Base-by-base conservation (phyloP, 116 monocot genomes). In the Papilionanthe hybrid region DNA sequence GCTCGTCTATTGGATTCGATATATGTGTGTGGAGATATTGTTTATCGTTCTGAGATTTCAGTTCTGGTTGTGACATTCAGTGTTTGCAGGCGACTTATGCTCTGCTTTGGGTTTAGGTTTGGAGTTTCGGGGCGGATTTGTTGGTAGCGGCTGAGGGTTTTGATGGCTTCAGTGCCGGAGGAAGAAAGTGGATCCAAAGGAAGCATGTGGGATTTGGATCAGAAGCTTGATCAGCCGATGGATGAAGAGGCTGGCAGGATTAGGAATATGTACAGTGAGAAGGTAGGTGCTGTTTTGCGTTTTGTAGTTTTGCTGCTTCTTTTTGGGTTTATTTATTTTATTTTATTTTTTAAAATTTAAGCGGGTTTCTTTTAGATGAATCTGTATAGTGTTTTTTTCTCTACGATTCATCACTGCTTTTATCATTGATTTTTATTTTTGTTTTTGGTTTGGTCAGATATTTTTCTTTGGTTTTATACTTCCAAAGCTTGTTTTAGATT, bases 221-320 rank as follows among this genome's bases (percentile, higher is more conserved):
- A 88, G 85, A 95, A 82, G 77, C 89, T 95, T 75, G 95, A 95
- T 86, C 95, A 95, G 49, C 87, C 95, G 81, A 95, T 95, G 95
- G 95, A 95, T 72, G 95, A 92, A 85, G 95, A 95, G 68, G 95
- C 95, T 30, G 89, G 92, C 18, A 84, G 86, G 75, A 81, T 95
- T 56, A 87, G 72, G 79, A 88, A 85, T 79, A 91, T 89, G 92
- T 92, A 92, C 49, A 81, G 82, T 72, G 95, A 95, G 79, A 95
- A 92, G 92, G 95, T 95, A 15, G 15, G 18, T 4, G 79, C 37
- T 37, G 2, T 30, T 53, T 65, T 65, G 11, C 22, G 9, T 9
- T 27, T 65, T 65, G 65, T 9, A 65, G 25, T 65, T 27, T 63
- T 9, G 53, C 53, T 53, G 53, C 53, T 53, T 17, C 53, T 53